Evolutionary conservation across 768 basidiomycete species (phyloP).

Genomic region (Panaeolus cyanescens): DNA sequence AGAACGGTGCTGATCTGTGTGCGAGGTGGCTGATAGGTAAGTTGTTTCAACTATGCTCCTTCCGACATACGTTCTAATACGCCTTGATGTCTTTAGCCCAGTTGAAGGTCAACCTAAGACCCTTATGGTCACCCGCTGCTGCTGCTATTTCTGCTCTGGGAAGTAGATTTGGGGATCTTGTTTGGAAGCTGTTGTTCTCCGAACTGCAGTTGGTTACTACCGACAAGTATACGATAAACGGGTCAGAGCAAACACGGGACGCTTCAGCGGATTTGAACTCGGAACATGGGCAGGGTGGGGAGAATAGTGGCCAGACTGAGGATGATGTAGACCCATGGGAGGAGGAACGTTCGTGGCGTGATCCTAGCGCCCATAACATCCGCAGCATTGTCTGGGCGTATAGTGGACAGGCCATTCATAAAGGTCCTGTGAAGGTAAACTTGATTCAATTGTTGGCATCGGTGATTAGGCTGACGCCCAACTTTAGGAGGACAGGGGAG

Average conservation of each 20-base stretch:
- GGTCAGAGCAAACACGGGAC: not conserved
- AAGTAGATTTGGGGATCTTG: conserved; percentile 61
- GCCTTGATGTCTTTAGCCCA: conserved; percentile 55
- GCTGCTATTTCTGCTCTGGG: conserved; percentile 59
- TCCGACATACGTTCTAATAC: not conserved
- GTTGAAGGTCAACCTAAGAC: conserved; percentile 90
- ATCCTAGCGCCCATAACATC: conserved; percentile 69
- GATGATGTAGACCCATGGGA: conserved; percentile 50
- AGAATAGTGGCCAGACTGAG: conserved; percentile 1
- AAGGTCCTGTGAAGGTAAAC: conserved; percentile 35
- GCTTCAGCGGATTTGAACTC: not conserved
- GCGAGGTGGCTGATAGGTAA: conserved; percentile 74
- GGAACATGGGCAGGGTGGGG: conserved; percentile 6
- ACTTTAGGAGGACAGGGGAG: conserved; percentile 28
- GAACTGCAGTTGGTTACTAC: conserved; percentile 49
- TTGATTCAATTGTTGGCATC: conserved; percentile 12
- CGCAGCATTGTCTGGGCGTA: conserved; percentile 50
- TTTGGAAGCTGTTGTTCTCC: conserved; percentile 72
- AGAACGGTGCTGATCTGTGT: conserved; percentile 61
- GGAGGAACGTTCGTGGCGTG: conserved; percentile 77
- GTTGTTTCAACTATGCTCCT: conserved; percentile 12
- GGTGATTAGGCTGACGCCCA: not conserved
- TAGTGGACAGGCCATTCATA: conserved; percentile 35
- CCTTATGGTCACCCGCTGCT: conserved; percentile 84
- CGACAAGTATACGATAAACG: conserved; percentile 3